Conservation (phyloP, 2,329 filamentous ascomycete species). For the Calonectria hawksworthii region DNA sequence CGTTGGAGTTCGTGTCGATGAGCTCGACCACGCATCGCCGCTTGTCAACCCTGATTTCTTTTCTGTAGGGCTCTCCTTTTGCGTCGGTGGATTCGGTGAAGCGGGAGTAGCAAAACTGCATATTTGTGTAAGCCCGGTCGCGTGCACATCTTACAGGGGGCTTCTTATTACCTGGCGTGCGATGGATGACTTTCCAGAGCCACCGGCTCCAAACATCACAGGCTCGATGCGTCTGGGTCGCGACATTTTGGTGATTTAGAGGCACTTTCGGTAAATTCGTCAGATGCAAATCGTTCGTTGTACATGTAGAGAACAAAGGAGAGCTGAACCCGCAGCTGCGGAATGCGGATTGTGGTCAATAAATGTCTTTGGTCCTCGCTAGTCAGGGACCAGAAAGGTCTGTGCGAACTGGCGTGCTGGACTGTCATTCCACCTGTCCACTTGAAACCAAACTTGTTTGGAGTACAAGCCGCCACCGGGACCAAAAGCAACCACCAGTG, state of each 20-base stretch:
- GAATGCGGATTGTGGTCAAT: background rate
- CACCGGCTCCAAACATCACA: background rate
- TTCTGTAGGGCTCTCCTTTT: background rate
- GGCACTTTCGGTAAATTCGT: background rate
- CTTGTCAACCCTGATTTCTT: background rate
- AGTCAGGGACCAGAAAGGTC: background rate
- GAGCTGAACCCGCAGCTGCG: background rate
- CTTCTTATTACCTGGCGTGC: background rate
- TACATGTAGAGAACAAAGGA: background rate
- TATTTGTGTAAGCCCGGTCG: background rate
- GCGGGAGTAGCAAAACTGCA: background rate
- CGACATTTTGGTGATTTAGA: background rate
- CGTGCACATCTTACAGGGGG: too few relatives aligned
- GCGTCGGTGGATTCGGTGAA: background rate
- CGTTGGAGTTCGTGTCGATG: background rate
- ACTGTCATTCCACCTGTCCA: background rate
- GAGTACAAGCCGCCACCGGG: background rate
- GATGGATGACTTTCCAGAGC: constrained; percentile 4
- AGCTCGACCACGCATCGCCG: background rate
- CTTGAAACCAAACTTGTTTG: constrained; percentile 5
- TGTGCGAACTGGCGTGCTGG: background rate
- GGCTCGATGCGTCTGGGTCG: constrained; percentile 1
- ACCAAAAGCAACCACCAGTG: background rate
- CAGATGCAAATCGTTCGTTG: too few relatives aligned
- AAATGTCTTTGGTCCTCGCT: background rate